Conservation (phyloP, 2,329 filamentous ascomycete genomes). For the Fusarium napiforme region DNA sequence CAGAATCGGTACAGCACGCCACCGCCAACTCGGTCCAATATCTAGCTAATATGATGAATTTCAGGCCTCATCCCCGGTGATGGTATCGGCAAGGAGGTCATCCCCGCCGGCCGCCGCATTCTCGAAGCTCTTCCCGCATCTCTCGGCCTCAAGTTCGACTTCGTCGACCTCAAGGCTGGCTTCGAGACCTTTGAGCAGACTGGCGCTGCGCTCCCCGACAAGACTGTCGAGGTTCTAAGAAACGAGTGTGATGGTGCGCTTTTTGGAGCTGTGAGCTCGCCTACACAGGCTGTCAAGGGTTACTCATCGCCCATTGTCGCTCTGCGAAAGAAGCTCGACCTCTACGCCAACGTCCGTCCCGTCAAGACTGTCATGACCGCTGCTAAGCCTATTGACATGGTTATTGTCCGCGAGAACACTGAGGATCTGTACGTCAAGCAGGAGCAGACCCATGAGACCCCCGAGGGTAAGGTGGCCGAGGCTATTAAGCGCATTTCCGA, state of each 20-base stretch:
- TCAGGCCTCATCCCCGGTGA: conserved; percentile 95
- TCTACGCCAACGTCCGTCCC: conserved; percentile 97
- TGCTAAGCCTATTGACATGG: conserved; percentile 84
- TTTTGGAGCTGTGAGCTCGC: conserved; percentile 95
- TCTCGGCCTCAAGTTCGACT: conserved; percentile 92
- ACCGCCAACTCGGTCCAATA: background rate
- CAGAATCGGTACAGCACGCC: conserved; percentile 51
- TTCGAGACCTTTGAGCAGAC: conserved; percentile 94
- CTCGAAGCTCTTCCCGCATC: conserved; percentile 93
- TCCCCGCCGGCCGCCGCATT: conserved; percentile 89
- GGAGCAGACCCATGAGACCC: conserved; percentile 82
- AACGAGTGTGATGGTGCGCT: conserved; percentile 94
- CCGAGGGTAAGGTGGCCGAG: conserved; percentile 88
- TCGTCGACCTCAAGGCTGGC: conserved; percentile 91
- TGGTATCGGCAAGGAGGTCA: conserved; percentile 98
- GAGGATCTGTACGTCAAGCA: conserved; percentile 99
- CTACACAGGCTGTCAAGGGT: conserved; percentile 87
- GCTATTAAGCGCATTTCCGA: conserved; percentile 97
- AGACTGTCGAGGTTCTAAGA: conserved; percentile 88
- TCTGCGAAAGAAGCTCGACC: conserved; percentile 91
- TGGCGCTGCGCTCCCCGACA: conserved; percentile 87
- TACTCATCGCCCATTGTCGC: conserved; percentile 98
- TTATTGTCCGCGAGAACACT: conserved; percentile 98
- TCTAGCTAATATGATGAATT: background rate
- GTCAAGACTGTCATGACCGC: conserved; percentile 84